Base-by-base conservation (phyloP, 768 basidiomycete species). In the Suillus occidentalis region DNA sequence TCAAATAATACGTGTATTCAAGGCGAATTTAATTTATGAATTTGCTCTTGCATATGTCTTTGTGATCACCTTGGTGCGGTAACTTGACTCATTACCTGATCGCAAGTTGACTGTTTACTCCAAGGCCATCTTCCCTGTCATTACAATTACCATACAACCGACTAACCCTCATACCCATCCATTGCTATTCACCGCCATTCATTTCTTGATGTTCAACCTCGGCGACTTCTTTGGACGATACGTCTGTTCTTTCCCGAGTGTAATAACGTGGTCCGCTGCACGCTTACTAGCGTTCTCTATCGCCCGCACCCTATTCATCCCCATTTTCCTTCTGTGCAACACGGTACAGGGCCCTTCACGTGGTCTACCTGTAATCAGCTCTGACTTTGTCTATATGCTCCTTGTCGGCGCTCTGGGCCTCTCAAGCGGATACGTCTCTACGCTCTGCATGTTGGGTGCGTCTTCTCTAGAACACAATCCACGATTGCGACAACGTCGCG, bases 251-350 rank as follows among this genome's bases (percentile, higher is more conserved):
- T 81, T 88, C 69, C 88, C 89, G 4, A 72, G 75, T 7, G 74
- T 94, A 28, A 75, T 88, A 37, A 78, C 94, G 61, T 94, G 92
- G 87, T 88, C 87, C 6, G 83, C 85, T 7, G 82, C 79, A 25
- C 83, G 83, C 43, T 83, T 95, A 43, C 73, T 94, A 18, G 71
- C 73, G 5, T 77, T 93, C 34, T 89, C 95, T 20, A 72, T 91
- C 50, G 75, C 85, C 4, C 87, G 95, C 60, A 90, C 89, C 2
- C 71, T 94, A 37, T 96, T 97, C 78, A 85, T 97, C 55, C 94
- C 94, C 40, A 71, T 96, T 47, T 90, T 97, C 76, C 82, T 97
- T 22, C 81, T 90, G 77, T 97, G 95, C 82, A 97, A 97, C 73
- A 55, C 53, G 20, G 77, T 95, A 43, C 86, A 88, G 67, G 84